These are phyloP conservation scores for Parachaetomium inaequale DNA, from an alignment of 495 filamentous ascomycete genomes.

Conservation along the genomic window DNA sequence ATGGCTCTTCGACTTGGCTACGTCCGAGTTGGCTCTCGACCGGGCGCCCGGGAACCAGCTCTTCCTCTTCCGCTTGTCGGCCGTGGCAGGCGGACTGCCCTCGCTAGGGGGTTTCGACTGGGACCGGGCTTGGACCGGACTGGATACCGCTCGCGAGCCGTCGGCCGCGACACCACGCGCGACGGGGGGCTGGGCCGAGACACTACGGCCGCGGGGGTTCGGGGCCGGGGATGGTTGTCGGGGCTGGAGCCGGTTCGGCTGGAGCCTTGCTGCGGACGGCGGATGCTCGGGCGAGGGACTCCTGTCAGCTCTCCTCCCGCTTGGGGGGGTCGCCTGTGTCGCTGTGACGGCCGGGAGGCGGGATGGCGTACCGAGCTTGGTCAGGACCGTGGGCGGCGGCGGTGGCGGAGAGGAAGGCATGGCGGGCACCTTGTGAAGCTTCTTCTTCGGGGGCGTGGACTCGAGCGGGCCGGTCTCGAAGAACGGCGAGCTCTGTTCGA, in stretches of 20 bases:
- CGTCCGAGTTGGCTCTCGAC: conserved; percentile 42
- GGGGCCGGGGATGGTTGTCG: conserved; percentile 27
- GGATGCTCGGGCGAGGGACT: conserved; percentile 17
- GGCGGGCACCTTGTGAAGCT: conserved; percentile 23
- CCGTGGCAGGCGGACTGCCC: conserved; percentile 30
- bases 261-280: conserved; percentile 20
- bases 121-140: conserved; percentile 9
- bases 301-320: neutral
- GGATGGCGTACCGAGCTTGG: conserved; percentile 2
- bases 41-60: conserved; percentile 46
- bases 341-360: conserved; percentile 16
- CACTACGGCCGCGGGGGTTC: conserved; percentile 35
- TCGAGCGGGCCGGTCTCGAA: neutral
- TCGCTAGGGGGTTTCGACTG: conserved; percentile 27
- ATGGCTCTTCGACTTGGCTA: conserved; percentile 24
- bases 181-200: conserved; percentile 38
- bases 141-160: conserved; percentile 30
- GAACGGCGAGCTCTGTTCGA: conserved; percentile 11
- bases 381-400: conserved; percentile 2
- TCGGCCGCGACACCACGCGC: conserved; percentile 21
- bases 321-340: conserved; percentile 13
- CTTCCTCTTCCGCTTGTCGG: conserved; percentile 34
- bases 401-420: conserved; percentile 16
- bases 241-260: conserved; percentile 30
- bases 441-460: conserved; percentile 17